A percentile compares a stretch with the other conserved stretches of the same genome.
Conservation (phyloP, 805 yeast genomes). For the Priceomyces carsonii region DNA sequence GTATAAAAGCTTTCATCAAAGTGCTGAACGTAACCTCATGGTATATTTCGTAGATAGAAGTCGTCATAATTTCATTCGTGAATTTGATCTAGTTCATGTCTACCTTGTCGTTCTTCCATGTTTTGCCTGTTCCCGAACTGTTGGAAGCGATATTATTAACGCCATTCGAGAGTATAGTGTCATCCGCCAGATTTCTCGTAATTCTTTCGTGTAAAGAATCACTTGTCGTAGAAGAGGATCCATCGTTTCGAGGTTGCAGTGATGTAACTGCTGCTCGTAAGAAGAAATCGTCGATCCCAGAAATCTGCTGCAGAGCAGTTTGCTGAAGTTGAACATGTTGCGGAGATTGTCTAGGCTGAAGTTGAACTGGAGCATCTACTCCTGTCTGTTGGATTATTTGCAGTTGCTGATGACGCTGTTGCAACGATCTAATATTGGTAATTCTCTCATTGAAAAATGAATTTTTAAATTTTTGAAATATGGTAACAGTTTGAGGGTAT, state of each 20-base stretch:
- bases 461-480: slow-evolving; percentile 44
- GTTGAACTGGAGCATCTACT: slow-evolving; percentile 9
- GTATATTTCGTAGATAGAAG: too few relatives aligned
- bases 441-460: slow-evolving; percentile 44
- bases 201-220: slow-evolving; percentile 6
- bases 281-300: slow-evolving; percentile 26
- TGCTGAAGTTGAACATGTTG: slow-evolving; percentile 10
- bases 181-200: slow-evolving; percentile 6
- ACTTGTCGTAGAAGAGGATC: slow-evolving; percentile 3
- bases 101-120: slow-evolving; percentile 7
- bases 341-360: slow-evolving; percentile 7
- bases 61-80: too few relatives aligned
- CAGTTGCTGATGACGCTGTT: slow-evolving; percentile 16
- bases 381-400: slow-evolving; percentile 9
- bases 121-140: slow-evolving; percentile 4
- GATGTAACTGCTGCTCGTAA: slow-evolving; percentile 16
- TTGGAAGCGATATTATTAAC: slow-evolving; percentile 6
- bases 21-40: too few relatives aligned
- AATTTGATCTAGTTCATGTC: background rate
- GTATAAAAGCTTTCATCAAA: too few relatives aligned
- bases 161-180: slow-evolving; percentile 7
- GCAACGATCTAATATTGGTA: slow-evolving; percentile 26
- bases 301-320: slow-evolving; percentile 10
- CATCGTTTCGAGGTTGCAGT: slow-evolving; percentile 6
- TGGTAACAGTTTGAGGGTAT: slow-evolving; percentile 44